phyloP scores from a whole-genome alignment of 495 filamentous ascomycete species.

The Lentithecium fluviatile region DNA sequence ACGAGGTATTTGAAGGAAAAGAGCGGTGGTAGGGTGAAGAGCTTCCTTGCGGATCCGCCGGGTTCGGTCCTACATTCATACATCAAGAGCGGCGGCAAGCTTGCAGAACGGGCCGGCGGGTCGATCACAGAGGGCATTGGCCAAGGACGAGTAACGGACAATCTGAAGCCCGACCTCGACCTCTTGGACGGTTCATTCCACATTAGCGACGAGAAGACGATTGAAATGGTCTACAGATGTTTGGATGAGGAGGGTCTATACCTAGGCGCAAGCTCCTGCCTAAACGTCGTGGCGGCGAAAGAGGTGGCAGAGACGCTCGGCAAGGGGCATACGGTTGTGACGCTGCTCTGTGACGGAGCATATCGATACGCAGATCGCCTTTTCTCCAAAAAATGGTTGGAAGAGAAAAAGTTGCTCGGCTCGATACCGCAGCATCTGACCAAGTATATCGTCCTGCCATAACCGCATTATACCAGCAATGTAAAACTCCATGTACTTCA shows the following conservation, averaged over 20 bases:
- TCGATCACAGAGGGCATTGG: slow-evolving; percentile 98
- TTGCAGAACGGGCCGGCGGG: slow-evolving; percentile 76
- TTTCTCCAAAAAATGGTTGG: slow-evolving; percentile 86
- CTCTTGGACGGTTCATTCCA: slow-evolving; percentile 82
- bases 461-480: slow-evolving; percentile 19
- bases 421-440: slow-evolving; percentile 83
- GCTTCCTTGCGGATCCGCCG: slow-evolving; percentile 89
- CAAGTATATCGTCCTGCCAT: slow-evolving; percentile 91
- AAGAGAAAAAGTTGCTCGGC: slow-evolving; percentile 73
- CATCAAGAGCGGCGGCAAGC: slow-evolving; percentile 77
- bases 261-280: slow-evolving; percentile 84
- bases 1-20: slow-evolving; percentile 86
- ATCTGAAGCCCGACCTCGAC: slow-evolving; percentile 79
- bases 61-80: slow-evolving; percentile 91
- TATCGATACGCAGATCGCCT: slow-evolving; percentile 93
- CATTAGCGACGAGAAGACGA: slow-evolving; percentile 87
- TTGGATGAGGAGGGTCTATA: slow-evolving; percentile 96
- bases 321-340: slow-evolving; percentile 87
- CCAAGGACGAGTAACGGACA: slow-evolving; percentile 94
- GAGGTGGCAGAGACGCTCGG: slow-evolving; percentile 90
- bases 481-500: slow-evolving; percentile 11
- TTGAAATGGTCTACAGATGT: slow-evolving; percentile 97
- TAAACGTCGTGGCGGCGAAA: slow-evolving; percentile 94
- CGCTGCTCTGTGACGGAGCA: slow-evolving; percentile 89
- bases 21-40: slow-evolving; percentile 78